phyloP scores from a whole-genome alignment of 768 basidiomycete species.

The Xerocomellus chrysenteron region DNA sequence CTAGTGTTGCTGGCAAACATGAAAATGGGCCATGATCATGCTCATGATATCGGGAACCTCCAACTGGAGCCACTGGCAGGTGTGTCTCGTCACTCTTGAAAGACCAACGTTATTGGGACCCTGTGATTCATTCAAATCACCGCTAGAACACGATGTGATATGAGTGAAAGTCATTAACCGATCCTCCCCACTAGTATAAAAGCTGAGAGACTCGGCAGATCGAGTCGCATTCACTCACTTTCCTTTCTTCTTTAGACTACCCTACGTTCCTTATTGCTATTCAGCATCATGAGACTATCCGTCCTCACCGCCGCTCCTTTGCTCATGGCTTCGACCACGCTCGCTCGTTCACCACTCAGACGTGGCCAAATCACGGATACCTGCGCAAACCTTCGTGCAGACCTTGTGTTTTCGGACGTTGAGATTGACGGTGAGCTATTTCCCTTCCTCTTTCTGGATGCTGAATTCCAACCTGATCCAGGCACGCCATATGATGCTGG shows the following conservation, averaged over 20 bases:
- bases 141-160: constrained; percentile 5
- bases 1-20: too few species aligned
- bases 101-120: too few species aligned
- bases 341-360: constrained; percentile 17
- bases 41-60: too few species aligned
- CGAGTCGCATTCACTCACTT: too few species aligned
- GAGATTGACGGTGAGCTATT: constrained; percentile 5
- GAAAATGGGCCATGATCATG: too few species aligned
- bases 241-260: neutral
- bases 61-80: too few species aligned
- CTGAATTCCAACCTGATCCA: neutral
- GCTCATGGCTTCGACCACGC: constrained; percentile 10
- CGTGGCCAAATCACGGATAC: constrained; percentile 8
- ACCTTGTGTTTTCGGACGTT: constrained; percentile 21
- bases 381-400: constrained; percentile 15
- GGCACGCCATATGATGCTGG: constrained; percentile 25
- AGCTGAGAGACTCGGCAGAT: neutral
- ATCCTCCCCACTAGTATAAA: constrained; percentile 9
- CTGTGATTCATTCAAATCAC: neutral
- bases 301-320: constrained; percentile 18
- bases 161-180: constrained; percentile 7
- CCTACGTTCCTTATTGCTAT: neutral
- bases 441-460: too few species aligned
- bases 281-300: constrained; percentile 15
- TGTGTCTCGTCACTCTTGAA: too few species aligned